phyloP scores from a whole-genome alignment of 202 grass and related monocot genomes.

The Alloteropsis angusta region DNA sequence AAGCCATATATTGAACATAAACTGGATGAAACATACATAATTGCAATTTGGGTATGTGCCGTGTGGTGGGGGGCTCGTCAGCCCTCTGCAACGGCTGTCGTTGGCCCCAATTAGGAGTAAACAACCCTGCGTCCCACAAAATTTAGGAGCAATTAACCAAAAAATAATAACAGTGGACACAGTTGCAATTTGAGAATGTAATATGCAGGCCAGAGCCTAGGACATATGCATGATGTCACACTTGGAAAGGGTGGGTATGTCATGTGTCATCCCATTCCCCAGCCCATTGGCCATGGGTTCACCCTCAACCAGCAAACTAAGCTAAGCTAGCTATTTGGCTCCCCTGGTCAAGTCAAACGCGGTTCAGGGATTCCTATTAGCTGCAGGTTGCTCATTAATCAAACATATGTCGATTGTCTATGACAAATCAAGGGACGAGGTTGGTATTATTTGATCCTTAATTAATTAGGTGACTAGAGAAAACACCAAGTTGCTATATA shows the following conservation, averaged over 20 bases:
- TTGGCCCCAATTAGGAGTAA: not conserved
- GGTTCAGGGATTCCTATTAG: not conserved
- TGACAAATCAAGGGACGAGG: not conserved
- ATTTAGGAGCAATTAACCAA: not conserved
- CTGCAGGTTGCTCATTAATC: not conserved
- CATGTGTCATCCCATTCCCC: not conserved
- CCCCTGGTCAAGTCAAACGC: not conserved
- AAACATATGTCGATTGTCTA: not conserved
- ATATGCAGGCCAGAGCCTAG: not conserved
- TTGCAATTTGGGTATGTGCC: not conserved
- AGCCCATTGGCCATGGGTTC: too few relatives aligned
- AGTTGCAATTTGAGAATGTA: not conserved
- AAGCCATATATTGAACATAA: not conserved
- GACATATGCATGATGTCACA: not conserved
- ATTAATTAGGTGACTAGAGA: not conserved
- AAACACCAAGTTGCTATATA: not conserved
- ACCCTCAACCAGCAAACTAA: not conserved
- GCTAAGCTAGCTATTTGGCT: not conserved
- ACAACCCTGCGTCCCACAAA: not conserved
- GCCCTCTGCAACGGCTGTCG: not conserved
- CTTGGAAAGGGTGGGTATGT: not conserved
- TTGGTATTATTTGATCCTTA: not conserved
- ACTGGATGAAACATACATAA: not conserved
- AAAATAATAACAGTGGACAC: not conserved
- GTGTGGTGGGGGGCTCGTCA: conserved; percentile 3